Base-by-base conservation (phyloP, 2,329 filamentous ascomycete species). In the Curvularia hawaiiensis region DNA sequence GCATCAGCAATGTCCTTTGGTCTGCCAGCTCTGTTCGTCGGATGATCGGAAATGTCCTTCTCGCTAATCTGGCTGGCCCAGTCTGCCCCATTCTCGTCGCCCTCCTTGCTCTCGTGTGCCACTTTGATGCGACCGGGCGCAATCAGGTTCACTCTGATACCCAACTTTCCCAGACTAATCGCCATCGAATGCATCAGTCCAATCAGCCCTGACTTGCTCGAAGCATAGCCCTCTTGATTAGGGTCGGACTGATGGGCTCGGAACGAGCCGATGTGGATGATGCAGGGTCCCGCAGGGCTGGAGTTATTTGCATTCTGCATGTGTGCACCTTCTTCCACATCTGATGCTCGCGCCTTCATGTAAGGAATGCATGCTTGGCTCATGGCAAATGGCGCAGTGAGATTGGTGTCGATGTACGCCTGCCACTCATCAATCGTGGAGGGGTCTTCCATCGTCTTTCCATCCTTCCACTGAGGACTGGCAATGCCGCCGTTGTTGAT, bases 171-270 rank as follows among this genome's bases (percentile, higher is more conserved):
- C 31, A 84, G 67, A 49, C 77, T 79, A 33, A 82, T 79, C 12
- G 80, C 77, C 79, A 84, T 78, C 28, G 78, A 78, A 60, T 83
- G 82, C 68, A 79, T 81, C 56, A 84, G 61, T 0, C 82, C 82
- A 11, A 84, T 66, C 48, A 84, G 69, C 0, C 82, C 82, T 3
- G 82, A 79, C 69, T 84, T 85, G 11, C 79, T 82, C 0, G 81
- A 75, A 18, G 80, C 81, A 65, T 83, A 82, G 3, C 79, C 79
- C 60, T 82, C 80, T 61, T 81, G 79, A 62, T 82, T 81, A 4
- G 78, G 75, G 61, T 82, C 80, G 30, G 73, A 77, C 58, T 79
- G 77, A 38, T 78, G 70, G 16, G 79, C 79, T 11, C 80, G 77
- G 70, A 82, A 82, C 28, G 77, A 79, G 26, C 77, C 77, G 56